phyloP scores from a whole-genome alignment of 768 basidiomycete species.

The Tylopilus plumbeoviolaceoides region DNA sequence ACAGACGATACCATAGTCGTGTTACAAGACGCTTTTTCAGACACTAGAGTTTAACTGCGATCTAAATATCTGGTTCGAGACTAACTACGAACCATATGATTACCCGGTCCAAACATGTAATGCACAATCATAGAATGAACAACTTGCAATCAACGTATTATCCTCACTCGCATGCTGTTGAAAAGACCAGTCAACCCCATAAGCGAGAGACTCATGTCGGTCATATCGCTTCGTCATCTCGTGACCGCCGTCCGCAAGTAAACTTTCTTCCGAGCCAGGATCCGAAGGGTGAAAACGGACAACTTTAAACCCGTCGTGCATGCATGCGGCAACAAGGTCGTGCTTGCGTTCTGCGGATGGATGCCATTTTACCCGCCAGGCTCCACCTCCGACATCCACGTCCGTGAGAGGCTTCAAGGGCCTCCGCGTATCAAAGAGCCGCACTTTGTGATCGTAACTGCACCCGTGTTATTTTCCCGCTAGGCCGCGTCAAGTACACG shows the following conservation, averaged over 20 bases:
- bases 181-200: slow-evolving; percentile 89
- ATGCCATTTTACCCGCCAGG: slow-evolving; percentile 97
- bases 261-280: not conserved
- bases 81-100: slow-evolving; percentile 11
- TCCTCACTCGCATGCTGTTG: slow-evolving; percentile 23
- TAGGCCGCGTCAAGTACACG: not conserved
- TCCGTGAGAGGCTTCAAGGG: slow-evolving; percentile 51
- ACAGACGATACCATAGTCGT: not conserved
- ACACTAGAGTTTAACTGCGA: too few relatives aligned
- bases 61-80: too few relatives aligned
- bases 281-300: slow-evolving; percentile 31
- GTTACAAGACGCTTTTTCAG: too few relatives aligned
- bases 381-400: slow-evolving; percentile 82
- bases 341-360: slow-evolving; percentile 59
- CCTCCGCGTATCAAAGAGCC: slow-evolving; percentile 79
- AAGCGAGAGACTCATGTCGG: slow-evolving; percentile 78
- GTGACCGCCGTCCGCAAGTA: slow-evolving; percentile 22
- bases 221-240: slow-evolving; percentile 60
- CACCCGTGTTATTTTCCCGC: not conserved
- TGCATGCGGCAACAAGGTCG: slow-evolving; percentile 90
- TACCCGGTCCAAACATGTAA: slow-evolving; percentile 77
- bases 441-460: slow-evolving; percentile 82
- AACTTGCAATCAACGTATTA: slow-evolving; percentile 69
- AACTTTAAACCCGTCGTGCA: slow-evolving; percentile 97
- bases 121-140: slow-evolving; percentile 93